Conservation (phyloP, 1,139 yeast species). For the Zygoascus sp. region DNA sequence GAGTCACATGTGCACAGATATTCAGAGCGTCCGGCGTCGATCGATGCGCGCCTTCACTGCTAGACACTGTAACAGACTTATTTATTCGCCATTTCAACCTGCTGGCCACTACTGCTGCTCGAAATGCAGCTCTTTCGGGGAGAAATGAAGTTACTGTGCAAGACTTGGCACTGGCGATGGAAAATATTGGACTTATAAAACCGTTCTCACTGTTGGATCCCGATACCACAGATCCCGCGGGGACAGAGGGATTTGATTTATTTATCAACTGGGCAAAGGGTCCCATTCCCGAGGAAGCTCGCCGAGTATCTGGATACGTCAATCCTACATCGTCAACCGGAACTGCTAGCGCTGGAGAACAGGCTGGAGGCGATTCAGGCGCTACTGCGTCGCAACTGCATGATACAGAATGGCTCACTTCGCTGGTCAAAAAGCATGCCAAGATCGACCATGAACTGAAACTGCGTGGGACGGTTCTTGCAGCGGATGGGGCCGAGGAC, state of each 20-base stretch:
- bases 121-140: conserved; percentile 40
- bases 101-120: conserved; percentile 42
- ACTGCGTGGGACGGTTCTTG: conserved; percentile 35
- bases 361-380: conserved; percentile 2
- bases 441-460: conserved; percentile 36
- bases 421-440: conserved; percentile 33
- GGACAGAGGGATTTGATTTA: conserved; percentile 38
- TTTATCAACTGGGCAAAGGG: conserved; percentile 50
- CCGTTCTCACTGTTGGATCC: conserved; percentile 43
- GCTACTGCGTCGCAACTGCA: conserved; percentile 1
- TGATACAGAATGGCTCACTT: conserved; percentile 34
- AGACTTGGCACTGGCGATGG: conserved; percentile 60
- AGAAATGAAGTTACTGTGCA: conserved; percentile 44
- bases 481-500: conserved; percentile 22
- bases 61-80: conserved; percentile 61
- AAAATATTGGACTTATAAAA: conserved; percentile 49
- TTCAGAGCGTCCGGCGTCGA: conserved; percentile 71
- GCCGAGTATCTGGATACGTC: conserved; percentile 35
- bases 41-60: conserved; percentile 55
- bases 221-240: conserved; percentile 32
- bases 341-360: conserved; percentile 15
- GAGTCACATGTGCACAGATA: conserved; percentile 62
- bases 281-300: conserved; percentile 39
- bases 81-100: conserved; percentile 52
- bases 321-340: conserved; percentile 9